These are phyloP conservation scores for Teratosphaeria zuluensis DNA, from an alignment of 2,329 filamentous ascomycete genomes.

Conservation along the genomic window DNA sequence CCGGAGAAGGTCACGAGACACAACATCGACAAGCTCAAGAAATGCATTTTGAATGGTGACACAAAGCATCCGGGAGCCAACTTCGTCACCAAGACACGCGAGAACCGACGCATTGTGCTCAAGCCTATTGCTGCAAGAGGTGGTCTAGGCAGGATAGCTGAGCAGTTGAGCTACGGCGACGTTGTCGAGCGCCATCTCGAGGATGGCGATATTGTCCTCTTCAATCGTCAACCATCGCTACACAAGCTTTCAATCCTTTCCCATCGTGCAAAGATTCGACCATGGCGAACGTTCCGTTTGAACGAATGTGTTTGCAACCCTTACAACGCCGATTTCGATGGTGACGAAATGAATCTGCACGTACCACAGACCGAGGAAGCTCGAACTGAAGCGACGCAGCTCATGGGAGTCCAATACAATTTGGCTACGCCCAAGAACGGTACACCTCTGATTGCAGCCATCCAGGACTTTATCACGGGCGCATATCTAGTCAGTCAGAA, in stretches of 20 bases:
- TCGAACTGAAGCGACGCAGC: constrained; percentile 81
- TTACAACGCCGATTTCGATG: constrained; percentile 98
- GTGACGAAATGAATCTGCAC: constrained; percentile 98
- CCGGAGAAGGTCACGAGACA: constrained; percentile 78
- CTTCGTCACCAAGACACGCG: constrained; percentile 61
- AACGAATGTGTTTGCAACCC: constrained; percentile 98
- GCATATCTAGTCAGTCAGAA: constrained; percentile 87
- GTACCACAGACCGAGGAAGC: constrained; percentile 97
- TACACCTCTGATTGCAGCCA: constrained; percentile 96
- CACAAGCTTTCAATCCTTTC: constrained; percentile 99
- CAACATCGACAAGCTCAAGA: constrained; percentile 72
- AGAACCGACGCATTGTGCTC: constrained; percentile 62
- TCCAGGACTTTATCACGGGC: constrained; percentile 97
- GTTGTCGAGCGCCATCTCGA: constrained; percentile 89
- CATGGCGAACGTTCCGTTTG: constrained; percentile 89
- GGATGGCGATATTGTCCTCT: constrained; percentile 90
- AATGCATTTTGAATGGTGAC: constrained; percentile 65
- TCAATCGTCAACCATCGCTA: constrained; percentile 94
- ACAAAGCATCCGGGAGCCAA: constrained; percentile 83
- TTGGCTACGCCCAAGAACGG: constrained; percentile 93
- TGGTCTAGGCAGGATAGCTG: constrained; percentile 60
- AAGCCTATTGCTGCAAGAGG: constrained; percentile 37
- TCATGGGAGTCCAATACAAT: constrained; percentile 98
- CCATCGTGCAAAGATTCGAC: constrained; percentile 84
- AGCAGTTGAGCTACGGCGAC: constrained; percentile 70